A percentile compares a stretch with the other conserved stretches of the same genome.
phyloP scores from a whole-genome alignment of 2,329 filamentous ascomycete species.

The Claviceps digitariae region DNA sequence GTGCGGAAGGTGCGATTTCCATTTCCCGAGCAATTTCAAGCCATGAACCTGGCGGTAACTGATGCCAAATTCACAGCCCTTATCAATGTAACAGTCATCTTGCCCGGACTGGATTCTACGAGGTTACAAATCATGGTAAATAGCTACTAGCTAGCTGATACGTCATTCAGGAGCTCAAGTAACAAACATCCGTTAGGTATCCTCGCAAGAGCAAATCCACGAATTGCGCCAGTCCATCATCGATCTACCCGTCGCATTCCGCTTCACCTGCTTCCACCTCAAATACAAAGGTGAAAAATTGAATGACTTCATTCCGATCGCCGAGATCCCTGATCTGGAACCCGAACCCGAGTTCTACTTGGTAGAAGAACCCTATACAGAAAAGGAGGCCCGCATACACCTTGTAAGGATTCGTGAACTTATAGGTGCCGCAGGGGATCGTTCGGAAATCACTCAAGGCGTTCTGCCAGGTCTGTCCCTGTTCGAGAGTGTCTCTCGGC shows the following conservation, averaged over 20 bases:
- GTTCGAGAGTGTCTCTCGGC: conserved; percentile 59
- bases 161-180: neutral
- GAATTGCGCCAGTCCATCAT: conserved; percentile 95
- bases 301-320: conserved; percentile 90
- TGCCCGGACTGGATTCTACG: conserved; percentile 60
- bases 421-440: conserved; percentile 80
- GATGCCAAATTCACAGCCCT: conserved; percentile 25
- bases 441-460: conserved; percentile 76
- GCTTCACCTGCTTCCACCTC: conserved; percentile 97
- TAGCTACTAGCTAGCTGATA: neutral
- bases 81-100: conserved; percentile 56
- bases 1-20: conserved; percentile 21
- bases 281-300: conserved; percentile 79
- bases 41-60: neutral
- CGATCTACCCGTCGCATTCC: conserved; percentile 82
- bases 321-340: conserved; percentile 70
- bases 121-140: conserved; percentile 77
- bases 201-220: conserved; percentile 88
- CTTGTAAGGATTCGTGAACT: conserved; percentile 82
- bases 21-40: neutral
- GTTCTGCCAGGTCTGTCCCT: conserved; percentile 75
- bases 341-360: conserved; percentile 66
- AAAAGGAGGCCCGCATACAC: conserved; percentile 95
- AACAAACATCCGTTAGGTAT: conserved; percentile 44
- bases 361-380: conserved; percentile 91